Evolutionary conservation across 805 yeast genomes (phyloP), one percentile per base, ranked within the genome.

Genomic region (Gaillardinia entomophila): DNA sequence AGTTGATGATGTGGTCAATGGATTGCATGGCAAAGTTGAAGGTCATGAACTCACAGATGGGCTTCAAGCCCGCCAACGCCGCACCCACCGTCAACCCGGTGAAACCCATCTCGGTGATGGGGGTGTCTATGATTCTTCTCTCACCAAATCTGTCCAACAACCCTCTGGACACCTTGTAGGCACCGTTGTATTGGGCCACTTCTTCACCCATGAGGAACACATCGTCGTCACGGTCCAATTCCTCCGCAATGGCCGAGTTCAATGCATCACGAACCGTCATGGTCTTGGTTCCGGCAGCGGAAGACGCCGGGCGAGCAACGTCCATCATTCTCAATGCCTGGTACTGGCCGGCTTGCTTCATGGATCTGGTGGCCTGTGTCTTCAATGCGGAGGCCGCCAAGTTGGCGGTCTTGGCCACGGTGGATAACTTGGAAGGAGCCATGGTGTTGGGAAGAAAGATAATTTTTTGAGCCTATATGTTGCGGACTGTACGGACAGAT

Each of bases 1-100:
- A 89, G 77, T 92, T 92, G 67, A 92, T 77, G 65, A 92, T 92
- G 51, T 92, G 97, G 66, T 92, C 99, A 60, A 92, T 92, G 47
- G 98, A 84, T 73, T 92, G 99, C 98, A 92, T 90, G 55, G 99
- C 97, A 61, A 92, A 92, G 77, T 92, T 92, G 73, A 90, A 88
- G 16, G 97, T 90, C 99, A 92, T 92, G 68, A 92, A 92, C 71
- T 92, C 99, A 59, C 92, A 87, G 50, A 92, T 79, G 48, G 99
- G 99, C 67, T 86, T 87, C 59, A 92, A 77, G 31, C 97, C 97
- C 36, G 90, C 87, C 56, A 89, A 77, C n/a, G 96, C 92, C 26
- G 96, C 88, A 63, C 97, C 97, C 28, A 86, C 94, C 51, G 95
- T 82, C 45, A 89, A 67, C 55, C 97, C 97, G 31, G 96, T 79